Evolutionary conservation across 208 protist species (phyloP).

Genomic region (Trypanosoma rangeli): DNA sequence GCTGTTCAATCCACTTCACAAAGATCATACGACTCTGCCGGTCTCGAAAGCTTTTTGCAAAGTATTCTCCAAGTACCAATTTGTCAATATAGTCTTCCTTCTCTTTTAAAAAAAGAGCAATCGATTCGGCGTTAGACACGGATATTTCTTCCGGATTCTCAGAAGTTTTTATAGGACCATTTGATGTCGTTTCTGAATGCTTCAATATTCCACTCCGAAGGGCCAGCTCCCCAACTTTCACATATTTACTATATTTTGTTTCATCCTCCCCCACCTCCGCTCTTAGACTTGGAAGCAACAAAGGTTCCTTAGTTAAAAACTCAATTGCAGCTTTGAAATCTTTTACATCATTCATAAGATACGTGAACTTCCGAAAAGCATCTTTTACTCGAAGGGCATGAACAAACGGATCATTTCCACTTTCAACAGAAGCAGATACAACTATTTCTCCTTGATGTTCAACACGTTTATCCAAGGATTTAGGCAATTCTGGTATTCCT

Average conservation of each 20-base stretch:
- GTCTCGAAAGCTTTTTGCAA: slow-evolving; percentile 75
- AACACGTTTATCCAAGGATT: slow-evolving; percentile 11
- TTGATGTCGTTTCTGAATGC: slow-evolving; percentile 19
- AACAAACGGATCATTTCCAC: slow-evolving; percentile 40
- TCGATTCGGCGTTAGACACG: slow-evolving; percentile 17
- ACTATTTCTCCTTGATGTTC: slow-evolving; percentile 8
- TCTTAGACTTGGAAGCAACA: slow-evolving; percentile 12
- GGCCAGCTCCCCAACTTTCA: background rate
- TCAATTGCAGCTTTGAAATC: slow-evolving; percentile 51
- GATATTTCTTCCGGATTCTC: background rate
- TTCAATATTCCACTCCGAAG: background rate
- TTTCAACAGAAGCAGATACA: background rate
- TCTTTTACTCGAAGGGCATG: slow-evolving; percentile 66
- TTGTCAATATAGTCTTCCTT: slow-evolving; percentile 82
- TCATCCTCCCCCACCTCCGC: too few species aligned
- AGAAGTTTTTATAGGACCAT: slow-evolving; percentile 5
- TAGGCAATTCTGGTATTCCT: background rate
- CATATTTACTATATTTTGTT: background rate
- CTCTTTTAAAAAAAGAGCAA: slow-evolving; percentile 59
- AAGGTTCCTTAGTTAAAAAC: slow-evolving; percentile 32
- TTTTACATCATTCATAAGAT: slow-evolving; percentile 66
- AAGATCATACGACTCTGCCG: slow-evolving; percentile 51
- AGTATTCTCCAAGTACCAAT: slow-evolving; percentile 80
- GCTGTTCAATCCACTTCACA: slow-evolving; percentile 78
- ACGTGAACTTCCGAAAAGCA: slow-evolving; percentile 66